These are phyloP conservation scores for Talaromyces wortmannii DNA, from an alignment of 495 filamentous ascomycete genomes.

Conservation along the genomic window DNA sequence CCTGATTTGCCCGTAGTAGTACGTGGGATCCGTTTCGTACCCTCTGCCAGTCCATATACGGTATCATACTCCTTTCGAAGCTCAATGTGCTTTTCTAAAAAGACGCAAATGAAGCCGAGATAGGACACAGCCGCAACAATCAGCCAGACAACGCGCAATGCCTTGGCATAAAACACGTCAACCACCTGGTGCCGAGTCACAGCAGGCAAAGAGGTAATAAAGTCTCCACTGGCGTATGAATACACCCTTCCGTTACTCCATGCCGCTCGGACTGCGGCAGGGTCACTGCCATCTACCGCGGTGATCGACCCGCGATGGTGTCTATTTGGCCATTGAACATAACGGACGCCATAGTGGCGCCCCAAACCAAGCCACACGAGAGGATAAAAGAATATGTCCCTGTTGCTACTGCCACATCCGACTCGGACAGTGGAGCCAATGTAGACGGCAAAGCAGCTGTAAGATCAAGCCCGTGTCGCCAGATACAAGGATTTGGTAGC, in stretches of 20 bases:
- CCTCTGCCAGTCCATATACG: not conserved
- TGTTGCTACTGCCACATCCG: slow-evolving; percentile 31
- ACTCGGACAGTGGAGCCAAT: slow-evolving; percentile 23
- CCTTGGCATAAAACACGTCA: not conserved
- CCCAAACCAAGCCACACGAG: slow-evolving; percentile 41
- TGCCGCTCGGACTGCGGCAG: not conserved
- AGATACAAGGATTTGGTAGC: slow-evolving; percentile 18
- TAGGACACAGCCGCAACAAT: not conserved
- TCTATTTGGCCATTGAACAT: slow-evolving; percentile 32
- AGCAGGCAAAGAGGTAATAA: not conserved
- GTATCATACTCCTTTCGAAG: not conserved
- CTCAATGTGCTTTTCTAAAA: not conserved
- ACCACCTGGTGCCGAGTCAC: not conserved
- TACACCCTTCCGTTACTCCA: not conserved
- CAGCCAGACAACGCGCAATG: not conserved
- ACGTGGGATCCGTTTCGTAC: not conserved
- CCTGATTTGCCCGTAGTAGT: not conserved
- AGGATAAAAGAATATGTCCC: slow-evolving; percentile 38
- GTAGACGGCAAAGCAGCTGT: slow-evolving; percentile 25
- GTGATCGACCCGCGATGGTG: not conserved
- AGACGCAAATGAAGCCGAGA: not conserved
- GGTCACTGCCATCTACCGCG: not conserved
- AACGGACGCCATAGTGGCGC: slow-evolving; percentile 36
- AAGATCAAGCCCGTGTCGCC: slow-evolving; percentile 22
- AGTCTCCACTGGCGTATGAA: not conserved